Evolutionary conservation across 2,329 filamentous ascomycete genomes (phyloP), one percentile per base, ranked within the genome.

Genomic region (Tolypocladium cylindrosporum): DNA sequence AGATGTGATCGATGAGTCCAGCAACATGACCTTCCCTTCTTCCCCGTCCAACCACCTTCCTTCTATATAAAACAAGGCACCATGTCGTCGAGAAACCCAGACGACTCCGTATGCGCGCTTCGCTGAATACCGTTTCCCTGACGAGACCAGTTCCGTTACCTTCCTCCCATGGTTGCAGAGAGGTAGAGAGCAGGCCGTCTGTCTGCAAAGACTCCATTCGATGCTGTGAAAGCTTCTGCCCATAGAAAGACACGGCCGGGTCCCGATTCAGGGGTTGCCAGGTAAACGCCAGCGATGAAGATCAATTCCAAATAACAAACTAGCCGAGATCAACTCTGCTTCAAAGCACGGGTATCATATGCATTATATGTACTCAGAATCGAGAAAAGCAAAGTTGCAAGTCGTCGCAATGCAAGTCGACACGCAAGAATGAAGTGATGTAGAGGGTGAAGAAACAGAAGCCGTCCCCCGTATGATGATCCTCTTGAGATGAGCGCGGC

Each of bases 261-360:
- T 8, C 10, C 48, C 31, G 31, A 2, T 37, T 27, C 10, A 37
- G 31, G 34, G 19, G 19, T n/a, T 50, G 21, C 31, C 34, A 52
- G 34, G 48, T 31, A 52, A 55, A 41, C 40, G 37, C 40, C 39
- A 56, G 54, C 39, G 21, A 45, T 24, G 55, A 57, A 55, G 34
- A 50, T 50, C 51, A 40, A 52, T 55, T 31, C 41, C 51, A 52
- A 52, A 14, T 54, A 54, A 39, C 13, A 34, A 21, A 43, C 39
- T 27, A 53, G 48, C 45, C 48, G 13, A 43, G 40, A 5, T 36
- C 50, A 31, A 37, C 39, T 55, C 53, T n/a, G 36, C 37, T 57
- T 40, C 50, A 27, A 55, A 54, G 53, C 52, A 55, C 59, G 61
- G 63, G 61, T 64, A 65, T 65, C 62, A 62, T 61, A 60, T 63